These are phyloP conservation scores for Arabidopsis suecica DNA, from an alignment of 345 rosid genomes.

Conservation along the genomic window DNA sequence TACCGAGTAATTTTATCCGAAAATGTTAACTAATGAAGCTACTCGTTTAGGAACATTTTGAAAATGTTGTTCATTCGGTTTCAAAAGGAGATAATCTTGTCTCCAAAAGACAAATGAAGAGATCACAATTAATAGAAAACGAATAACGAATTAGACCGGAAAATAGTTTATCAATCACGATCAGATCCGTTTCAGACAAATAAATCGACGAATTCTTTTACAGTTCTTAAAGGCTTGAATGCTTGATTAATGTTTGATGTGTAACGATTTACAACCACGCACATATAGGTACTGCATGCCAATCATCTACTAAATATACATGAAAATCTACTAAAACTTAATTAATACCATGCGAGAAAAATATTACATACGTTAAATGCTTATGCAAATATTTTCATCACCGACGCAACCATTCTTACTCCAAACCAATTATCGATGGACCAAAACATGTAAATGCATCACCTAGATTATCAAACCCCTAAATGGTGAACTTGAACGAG, in stretches of 20 bases:
- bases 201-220: too few relatives aligned
- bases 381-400: too few relatives aligned
- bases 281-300: neutral
- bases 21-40: conserved; percentile 2
- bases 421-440: too few relatives aligned
- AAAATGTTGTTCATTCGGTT: neutral
- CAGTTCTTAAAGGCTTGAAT: too few relatives aligned
- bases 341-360: too few relatives aligned
- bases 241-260: neutral
- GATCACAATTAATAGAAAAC: neutral
- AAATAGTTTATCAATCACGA: neutral
- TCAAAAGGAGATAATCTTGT: neutral
- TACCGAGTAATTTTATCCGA: neutral
- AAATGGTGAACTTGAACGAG: too few relatives aligned
- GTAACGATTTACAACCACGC: neutral
- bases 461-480: too few relatives aligned
- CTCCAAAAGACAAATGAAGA: neutral
- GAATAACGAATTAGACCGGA: neutral
- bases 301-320: neutral
- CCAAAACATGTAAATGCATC: too few relatives aligned
- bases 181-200: too few relatives aligned
- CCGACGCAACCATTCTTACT: too few relatives aligned
- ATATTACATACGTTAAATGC: too few relatives aligned
- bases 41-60: neutral
- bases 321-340: too few relatives aligned